Conservation (phyloP, 208 protist species). For the Giardia duodenalis region DNA sequence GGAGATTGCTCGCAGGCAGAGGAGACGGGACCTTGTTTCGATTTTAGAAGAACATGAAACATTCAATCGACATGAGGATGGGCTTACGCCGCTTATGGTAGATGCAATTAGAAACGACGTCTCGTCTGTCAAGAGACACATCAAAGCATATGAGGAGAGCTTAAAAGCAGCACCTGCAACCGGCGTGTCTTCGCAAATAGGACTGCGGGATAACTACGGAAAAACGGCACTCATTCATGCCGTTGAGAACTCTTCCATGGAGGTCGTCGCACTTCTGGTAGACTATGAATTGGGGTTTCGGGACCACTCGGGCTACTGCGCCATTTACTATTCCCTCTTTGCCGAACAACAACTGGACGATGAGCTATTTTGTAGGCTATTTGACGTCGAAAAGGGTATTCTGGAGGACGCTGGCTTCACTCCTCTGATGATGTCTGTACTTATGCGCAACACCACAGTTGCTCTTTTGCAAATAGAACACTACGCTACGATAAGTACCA, state of each 20-base stretch:
- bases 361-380: neutral
- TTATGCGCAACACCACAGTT: neutral
- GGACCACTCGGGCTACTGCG: neutral
- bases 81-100: neutral
- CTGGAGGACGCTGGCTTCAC: neutral
- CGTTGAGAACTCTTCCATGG: neutral
- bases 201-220: neutral
- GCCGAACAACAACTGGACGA: neutral
- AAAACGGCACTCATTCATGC: neutral
- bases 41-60: neutral
- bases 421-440: neutral
- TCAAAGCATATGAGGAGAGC: no score
- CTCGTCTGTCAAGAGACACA: neutral
- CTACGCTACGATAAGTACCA: neutral
- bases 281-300: neutral
- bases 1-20: neutral
- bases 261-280: neutral
- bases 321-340: neutral
- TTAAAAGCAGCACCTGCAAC: no score
- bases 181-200: neutral
- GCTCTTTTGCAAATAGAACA: neutral
- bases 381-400: neutral
- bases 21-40: neutral
- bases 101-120: neutral
- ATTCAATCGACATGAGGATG: neutral